Evolutionary conservation across 2,329 filamentous ascomycete species (phyloP).

Genomic region (Cercospora beticola): DNA sequence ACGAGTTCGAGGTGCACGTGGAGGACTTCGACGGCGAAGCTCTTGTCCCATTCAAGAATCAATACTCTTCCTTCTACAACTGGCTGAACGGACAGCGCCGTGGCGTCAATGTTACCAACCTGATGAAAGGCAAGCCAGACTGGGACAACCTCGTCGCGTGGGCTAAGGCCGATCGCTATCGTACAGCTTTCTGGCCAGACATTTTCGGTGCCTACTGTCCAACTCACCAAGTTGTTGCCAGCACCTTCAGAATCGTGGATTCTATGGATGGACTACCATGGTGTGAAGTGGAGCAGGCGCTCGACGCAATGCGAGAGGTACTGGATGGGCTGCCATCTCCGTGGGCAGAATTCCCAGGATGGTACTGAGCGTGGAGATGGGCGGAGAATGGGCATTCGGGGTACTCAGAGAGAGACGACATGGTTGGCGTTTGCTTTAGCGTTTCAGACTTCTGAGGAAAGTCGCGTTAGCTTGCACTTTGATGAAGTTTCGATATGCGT

Average conservation of each 20-base stretch:
- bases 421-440: neutral
- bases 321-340: neutral
- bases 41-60: conserved; percentile 6
- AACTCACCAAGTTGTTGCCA: neutral
- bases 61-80: neutral
- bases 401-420: neutral
- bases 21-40: conserved; percentile 8
- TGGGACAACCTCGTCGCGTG: conserved; percentile 16
- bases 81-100: neutral
- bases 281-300: neutral
- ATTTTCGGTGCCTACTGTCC: neutral
- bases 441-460: neutral
- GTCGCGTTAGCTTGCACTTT: neutral
- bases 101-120: conserved; percentile 2
- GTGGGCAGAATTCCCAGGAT: neutral
- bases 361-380: neutral
- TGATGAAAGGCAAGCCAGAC: conserved; percentile 1
- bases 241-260: neutral
- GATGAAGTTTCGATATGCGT: neutral
- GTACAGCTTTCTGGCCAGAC: neutral
- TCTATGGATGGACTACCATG: neutral
- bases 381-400: neutral
- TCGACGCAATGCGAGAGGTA: neutral
- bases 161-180: conserved; percentile 5
- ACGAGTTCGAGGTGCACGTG: conserved; percentile 7